phyloP scores from a whole-genome alignment of 2,329 filamentous ascomycete species.

The Trichoderma simmonsii region DNA sequence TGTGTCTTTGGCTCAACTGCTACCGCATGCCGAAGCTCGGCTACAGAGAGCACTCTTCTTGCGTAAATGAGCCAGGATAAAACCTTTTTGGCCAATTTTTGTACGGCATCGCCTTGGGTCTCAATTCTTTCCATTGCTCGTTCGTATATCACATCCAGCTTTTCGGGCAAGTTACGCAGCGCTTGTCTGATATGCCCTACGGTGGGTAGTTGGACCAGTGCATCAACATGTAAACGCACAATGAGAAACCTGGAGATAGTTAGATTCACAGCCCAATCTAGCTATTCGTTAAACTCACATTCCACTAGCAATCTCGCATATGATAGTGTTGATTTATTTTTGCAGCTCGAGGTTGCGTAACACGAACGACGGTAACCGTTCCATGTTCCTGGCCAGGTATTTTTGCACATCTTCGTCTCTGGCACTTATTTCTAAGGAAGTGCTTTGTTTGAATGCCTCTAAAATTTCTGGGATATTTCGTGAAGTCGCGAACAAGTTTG shows the following conservation, averaged over 20 bases:
- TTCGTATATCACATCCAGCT: background rate
- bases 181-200: background rate
- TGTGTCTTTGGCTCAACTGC: background rate
- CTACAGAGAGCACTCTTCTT: background rate
- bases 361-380: background rate
- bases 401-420: constrained; percentile 7
- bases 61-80: constrained; percentile 1
- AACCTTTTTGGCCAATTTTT: background rate
- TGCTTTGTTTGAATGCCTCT: background rate
- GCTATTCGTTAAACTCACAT: background rate
- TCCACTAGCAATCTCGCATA: background rate
- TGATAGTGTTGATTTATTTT: background rate
- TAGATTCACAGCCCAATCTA: background rate
- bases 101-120: background rate
- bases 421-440: background rate
- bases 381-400: background rate
- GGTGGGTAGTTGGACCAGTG: background rate
- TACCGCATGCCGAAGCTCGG: background rate
- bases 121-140: constrained; percentile 13
- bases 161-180: background rate
- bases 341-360: background rate
- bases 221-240: background rate
- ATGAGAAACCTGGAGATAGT: background rate
- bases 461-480: constrained; percentile 20
- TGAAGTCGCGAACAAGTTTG: constrained; percentile 11